phyloP scores from a whole-genome alignment of 2,329 filamentous ascomycete species.

The Monilinia fructigena region DNA sequence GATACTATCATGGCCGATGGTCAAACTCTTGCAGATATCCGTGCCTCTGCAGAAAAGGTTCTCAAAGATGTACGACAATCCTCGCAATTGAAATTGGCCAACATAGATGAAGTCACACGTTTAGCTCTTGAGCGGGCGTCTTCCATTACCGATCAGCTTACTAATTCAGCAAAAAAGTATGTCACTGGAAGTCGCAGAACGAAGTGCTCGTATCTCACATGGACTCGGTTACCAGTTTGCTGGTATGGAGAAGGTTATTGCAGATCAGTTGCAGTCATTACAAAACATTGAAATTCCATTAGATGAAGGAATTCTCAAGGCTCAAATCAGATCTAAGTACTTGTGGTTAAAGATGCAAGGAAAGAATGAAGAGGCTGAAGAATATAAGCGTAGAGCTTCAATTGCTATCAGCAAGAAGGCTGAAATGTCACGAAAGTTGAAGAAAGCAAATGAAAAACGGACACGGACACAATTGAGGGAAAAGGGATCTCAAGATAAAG shows the following conservation, averaged over 20 bases:
- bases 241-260: constrained; percentile 41
- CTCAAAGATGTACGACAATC: constrained; percentile 30
- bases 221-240: constrained; percentile 33
- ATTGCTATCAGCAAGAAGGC: constrained; percentile 27
- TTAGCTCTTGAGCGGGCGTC: constrained; percentile 31
- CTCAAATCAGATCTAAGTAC: constrained; percentile 56
- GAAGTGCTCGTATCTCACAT: constrained; percentile 35
- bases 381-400: constrained; percentile 51
- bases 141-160: constrained; percentile 27
- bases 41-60: constrained; percentile 28
- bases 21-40: constrained; percentile 28
- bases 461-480: not conserved
- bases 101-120: constrained; percentile 31
- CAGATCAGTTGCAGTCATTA: constrained; percentile 40
- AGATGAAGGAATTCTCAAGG: constrained; percentile 49
- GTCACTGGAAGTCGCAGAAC: constrained; percentile 36
- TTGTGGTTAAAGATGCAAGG: constrained; percentile 57
- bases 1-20: constrained; percentile 28
- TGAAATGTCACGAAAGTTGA: constrained; percentile 3
- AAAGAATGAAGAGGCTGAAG: constrained; percentile 47
- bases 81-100: constrained; percentile 29
- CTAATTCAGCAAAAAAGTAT: constrained; percentile 33
- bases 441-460: not conserved
- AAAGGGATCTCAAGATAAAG: not conserved
- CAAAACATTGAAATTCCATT: constrained; percentile 45